Conservation (phyloP, 1,139 yeast species). For the Yamadazyma sp. region DNA sequence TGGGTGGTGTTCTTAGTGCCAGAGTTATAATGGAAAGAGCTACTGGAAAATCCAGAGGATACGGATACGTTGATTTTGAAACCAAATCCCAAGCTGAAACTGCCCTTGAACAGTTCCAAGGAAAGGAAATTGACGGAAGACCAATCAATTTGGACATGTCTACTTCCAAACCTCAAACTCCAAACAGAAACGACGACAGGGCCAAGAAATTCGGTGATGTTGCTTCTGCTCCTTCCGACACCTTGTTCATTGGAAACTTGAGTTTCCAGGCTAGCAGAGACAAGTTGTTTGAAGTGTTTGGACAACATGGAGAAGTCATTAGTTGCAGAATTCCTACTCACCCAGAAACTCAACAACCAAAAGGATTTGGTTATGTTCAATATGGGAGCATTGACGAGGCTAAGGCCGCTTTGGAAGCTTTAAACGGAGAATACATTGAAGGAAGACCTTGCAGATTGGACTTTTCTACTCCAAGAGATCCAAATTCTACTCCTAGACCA, state of each 20-base stretch:
- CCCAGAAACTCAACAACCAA: conserved; percentile 98
- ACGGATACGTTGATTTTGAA: conserved; percentile 96
- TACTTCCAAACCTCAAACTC: conserved; percentile 68
- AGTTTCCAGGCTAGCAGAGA: conserved; percentile 89
- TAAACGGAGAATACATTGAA: conserved; percentile 85
- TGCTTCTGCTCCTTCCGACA: conserved; percentile 90
- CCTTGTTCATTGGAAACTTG: conserved; percentile 92
- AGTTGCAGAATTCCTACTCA: conserved; percentile 96
- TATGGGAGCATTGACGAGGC: conserved; percentile 86
- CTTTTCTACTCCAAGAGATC: conserved; percentile 87
- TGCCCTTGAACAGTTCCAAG: conserved; percentile 86
- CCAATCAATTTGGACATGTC: conserved; percentile 93
- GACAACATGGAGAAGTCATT: conserved; percentile 74
- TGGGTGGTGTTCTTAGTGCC: conserved; percentile 82
- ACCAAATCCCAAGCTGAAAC: conserved; percentile 74
- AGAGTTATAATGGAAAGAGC: conserved; percentile 93
- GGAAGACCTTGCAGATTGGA: conserved; percentile 96
- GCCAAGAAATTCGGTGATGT: conserved; percentile 88
- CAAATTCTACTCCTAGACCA: conserved; percentile 43
- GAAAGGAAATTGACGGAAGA: conserved; percentile 95
- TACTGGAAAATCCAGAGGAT: conserved; percentile 93
- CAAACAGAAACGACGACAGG: conserved; percentile 59
- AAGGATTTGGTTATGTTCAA: conserved; percentile 98
- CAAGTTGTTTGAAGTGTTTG: conserved; percentile 66
- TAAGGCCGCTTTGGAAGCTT: conserved; percentile 78